Evolutionary conservation across 2,329 filamentous ascomycete species (phyloP).

Genomic region (Decorospora gaudefroyi): DNA sequence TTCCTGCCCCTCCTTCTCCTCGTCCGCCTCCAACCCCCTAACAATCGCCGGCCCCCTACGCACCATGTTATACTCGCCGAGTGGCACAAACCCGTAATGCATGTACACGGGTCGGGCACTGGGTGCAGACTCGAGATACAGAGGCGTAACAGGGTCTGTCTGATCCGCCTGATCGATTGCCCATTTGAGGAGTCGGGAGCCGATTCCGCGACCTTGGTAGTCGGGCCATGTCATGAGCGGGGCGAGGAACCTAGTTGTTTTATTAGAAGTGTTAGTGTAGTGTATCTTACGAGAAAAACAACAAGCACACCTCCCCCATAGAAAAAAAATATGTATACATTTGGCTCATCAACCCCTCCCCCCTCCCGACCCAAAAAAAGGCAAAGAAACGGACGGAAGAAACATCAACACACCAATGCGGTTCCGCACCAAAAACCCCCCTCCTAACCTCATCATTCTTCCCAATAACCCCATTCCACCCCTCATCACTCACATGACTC

Average conservation of each 20-base stretch:
- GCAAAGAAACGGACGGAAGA: too few relatives aligned
- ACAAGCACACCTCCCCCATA: too few relatives aligned
- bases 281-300: too few relatives aligned
- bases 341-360: too few relatives aligned
- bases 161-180: constrained; percentile 41
- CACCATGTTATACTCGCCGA: constrained; percentile 23
- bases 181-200: constrained; percentile 36
- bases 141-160: constrained; percentile 23
- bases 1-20: neutral
- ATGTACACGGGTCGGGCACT: constrained; percentile 37
- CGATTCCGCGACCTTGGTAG: constrained; percentile 38
- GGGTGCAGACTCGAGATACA: constrained; percentile 38
- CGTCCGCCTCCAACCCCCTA: constrained; percentile 7
- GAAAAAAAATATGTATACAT: too few relatives aligned
- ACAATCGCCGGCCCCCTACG: constrained; percentile 26
- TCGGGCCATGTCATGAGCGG: constrained; percentile 37
- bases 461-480: constrained; percentile 27
- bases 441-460: constrained; percentile 26
- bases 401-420: constrained; percentile 46
- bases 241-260: too few relatives aligned
- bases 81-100: constrained; percentile 36
- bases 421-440: constrained; percentile 23
- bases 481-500: constrained; percentile 17
- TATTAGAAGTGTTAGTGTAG: too few relatives aligned
- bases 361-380: too few relatives aligned